Conservation (phyloP, 140 eudicot species). For the Bidens hawaiensis region DNA sequence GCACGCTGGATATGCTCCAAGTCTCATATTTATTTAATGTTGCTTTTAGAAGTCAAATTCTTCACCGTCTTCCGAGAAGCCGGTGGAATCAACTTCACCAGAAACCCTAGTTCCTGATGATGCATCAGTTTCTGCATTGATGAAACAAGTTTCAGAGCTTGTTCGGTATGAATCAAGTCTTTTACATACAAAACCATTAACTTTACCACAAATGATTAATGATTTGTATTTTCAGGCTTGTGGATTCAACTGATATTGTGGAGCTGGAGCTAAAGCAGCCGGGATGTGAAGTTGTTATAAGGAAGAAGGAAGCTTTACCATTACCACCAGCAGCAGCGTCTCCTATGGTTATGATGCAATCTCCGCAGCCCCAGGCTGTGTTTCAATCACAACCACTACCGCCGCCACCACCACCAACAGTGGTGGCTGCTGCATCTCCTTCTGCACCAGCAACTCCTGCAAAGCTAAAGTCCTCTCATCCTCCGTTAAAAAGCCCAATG, state of each 20-base stretch:
- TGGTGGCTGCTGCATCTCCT: constrained; percentile 11
- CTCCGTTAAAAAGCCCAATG: constrained; percentile 41
- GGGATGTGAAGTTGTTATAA: constrained; percentile 66
- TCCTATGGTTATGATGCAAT: constrained; percentile 52
- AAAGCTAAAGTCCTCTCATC: constrained; percentile 32
- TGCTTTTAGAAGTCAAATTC: neutral
- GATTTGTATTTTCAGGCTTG: constrained; percentile 50
- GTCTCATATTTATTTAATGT: no score
- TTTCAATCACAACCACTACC: constrained; percentile 30
- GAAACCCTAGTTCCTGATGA: neutral
- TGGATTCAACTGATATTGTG: constrained; percentile 86
- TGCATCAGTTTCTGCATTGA: neutral
- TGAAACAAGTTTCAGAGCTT: neutral
- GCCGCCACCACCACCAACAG: constrained; percentile 29
- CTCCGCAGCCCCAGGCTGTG: constrained; percentile 37
- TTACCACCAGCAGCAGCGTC: constrained; percentile 44
- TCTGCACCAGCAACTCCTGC: constrained; percentile 50
- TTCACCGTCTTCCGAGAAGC: neutral
- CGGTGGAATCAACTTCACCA: neutral
- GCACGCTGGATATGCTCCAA: no score
- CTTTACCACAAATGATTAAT: neutral
- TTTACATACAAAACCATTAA: no score
- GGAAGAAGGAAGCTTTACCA: constrained; percentile 78
- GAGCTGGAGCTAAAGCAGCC: constrained; percentile 81
- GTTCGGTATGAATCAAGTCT: neutral